Evolutionary conservation across 257 asterid genomes (phyloP), one percentile per base, ranked within the genome.

Genomic region (Avicennia marina): DNA sequence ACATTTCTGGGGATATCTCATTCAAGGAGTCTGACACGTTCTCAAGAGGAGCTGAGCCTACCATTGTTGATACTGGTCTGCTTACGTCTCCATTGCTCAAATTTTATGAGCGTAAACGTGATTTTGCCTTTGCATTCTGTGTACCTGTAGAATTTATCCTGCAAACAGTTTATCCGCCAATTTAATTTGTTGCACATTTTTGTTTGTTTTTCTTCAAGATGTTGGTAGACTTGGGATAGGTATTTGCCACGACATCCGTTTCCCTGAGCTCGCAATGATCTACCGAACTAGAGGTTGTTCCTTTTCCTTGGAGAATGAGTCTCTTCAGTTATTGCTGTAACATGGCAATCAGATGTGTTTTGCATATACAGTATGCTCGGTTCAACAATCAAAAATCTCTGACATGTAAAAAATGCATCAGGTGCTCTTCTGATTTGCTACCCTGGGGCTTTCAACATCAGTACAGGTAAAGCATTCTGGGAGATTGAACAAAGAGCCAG

Each of bases 211-310:
- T n/a, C n/a, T n/a, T n/a, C n/a, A n/a, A n/a, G 84, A 71, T 42
- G 68, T 68, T 33, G 79, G 79, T 26, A 18, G 64, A n/a, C 49
- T 78, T 26, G 81, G 77, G 40, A 58, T 74, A 15, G 85, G 81
- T 38, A 74, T 78, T 54, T 74, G 78, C 60, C 81, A 78, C 27
- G 84, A 71, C 65, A 60, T 78, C 17, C 62, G 74, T 62, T 74
- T 78, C 63, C 81, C 81, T 2, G 81, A 74, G 64, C 78, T 78
- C 13, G 71, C 81, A 21, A 71, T 74, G 81, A 2, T 64, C 16
- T 71, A 68, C 33, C 34, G 60, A 36, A 72, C 27, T 10, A 54
- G 74, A 78, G 81, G 78, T 74, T 54, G 1, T 26, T 0, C 40
- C 18, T 4, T 27, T 34, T 45, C 24, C 26, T 6, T 44, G 13